Evolutionary conservation across 768 basidiomycete species (phyloP), one percentile per base, ranked within the genome.

Genomic region (Rhizopogon vinicolor): DNA sequence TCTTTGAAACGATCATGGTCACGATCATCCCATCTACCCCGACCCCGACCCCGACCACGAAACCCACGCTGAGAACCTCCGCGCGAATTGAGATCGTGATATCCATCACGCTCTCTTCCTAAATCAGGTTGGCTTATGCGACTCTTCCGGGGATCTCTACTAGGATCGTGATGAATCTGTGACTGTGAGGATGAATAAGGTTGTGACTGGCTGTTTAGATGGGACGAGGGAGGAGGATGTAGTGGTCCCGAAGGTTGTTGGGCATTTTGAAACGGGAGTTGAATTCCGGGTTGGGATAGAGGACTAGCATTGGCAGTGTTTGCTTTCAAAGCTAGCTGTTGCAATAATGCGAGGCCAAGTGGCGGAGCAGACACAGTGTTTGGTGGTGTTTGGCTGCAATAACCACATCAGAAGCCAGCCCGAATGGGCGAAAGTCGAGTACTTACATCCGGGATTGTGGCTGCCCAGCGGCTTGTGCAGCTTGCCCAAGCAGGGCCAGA

Each of bases 301-400:
- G 61, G 46, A 51, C 63, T 72, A 53, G 58, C 71, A 55, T 68
- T 75, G 61, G 63, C 68, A 41, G 68, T 67, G 57, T 72, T 77
- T 41, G 85, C 81, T 62, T 81, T 80, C 63, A 84, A 82, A 52
- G 88, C 78, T 67, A 92, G 78, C 66, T 90, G 89, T 65, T 91
- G 89, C 63, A 93, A 74, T 60, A 89, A 74, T 46, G 86, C 84
- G 53, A 92, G 73, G 66, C 82, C 63, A 50, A 71, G 72, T 54
- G 66, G 22, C 22, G 22, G 67, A 41, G 72, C 58, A 51, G 68
- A 51, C 31, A 73, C 64, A 6, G 69, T 81, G 64, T 83, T 87
- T 84, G 82, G 64, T 58, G 67, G 65, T 82, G 73, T 82, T 86
- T 87, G 86, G 74, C 85, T 86, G 61, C 8, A 59, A 46, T 19